These are phyloP conservation scores for Escallonia rubra DNA, from an alignment of 129 eudicot genomes.

Conservation along the genomic window DNA sequence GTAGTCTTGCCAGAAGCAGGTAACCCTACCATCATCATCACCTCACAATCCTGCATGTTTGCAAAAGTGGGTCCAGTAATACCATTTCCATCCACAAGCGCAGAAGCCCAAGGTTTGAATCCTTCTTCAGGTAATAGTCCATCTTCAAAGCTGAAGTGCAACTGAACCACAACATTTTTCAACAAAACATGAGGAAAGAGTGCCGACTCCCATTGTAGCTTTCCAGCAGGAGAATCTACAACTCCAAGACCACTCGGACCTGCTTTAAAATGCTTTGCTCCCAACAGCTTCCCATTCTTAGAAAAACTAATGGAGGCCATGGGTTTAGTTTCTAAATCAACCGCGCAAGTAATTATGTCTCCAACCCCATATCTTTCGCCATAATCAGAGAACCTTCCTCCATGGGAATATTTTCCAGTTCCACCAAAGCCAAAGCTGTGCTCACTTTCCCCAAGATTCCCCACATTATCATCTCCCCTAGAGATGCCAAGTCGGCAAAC, in stretches of 20 bases:
- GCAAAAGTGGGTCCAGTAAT: constrained; percentile 51
- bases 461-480: constrained; percentile 50
- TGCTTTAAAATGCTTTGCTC: constrained; percentile 40
- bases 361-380: constrained; percentile 63
- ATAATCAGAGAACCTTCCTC: constrained; percentile 35
- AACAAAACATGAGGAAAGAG: constrained; percentile 61
- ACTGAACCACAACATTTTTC: constrained; percentile 57
- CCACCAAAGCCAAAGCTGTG: constrained; percentile 65
- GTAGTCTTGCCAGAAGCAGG: constrained; percentile 79
- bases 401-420: constrained; percentile 51
- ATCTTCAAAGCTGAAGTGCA: constrained; percentile 63
- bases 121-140: constrained; percentile 59
- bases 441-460: constrained; percentile 57
- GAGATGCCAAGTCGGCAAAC: constrained; percentile 63
- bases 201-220: constrained; percentile 35
- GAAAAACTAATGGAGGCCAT: constrained; percentile 53
- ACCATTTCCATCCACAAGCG: constrained; percentile 43
- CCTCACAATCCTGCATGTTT: constrained; percentile 39
- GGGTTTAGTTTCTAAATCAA: constrained; percentile 48
- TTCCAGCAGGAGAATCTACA: constrained; percentile 15
- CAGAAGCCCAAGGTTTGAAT: constrained; percentile 61
- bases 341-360: constrained; percentile 58
- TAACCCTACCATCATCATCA: constrained; percentile 75
- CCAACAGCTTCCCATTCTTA: constrained; percentile 70
- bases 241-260: constrained; percentile 41